Conservation (phyloP, 148 eudicot genomes). For the Pharnaceum exiguum region DNA sequence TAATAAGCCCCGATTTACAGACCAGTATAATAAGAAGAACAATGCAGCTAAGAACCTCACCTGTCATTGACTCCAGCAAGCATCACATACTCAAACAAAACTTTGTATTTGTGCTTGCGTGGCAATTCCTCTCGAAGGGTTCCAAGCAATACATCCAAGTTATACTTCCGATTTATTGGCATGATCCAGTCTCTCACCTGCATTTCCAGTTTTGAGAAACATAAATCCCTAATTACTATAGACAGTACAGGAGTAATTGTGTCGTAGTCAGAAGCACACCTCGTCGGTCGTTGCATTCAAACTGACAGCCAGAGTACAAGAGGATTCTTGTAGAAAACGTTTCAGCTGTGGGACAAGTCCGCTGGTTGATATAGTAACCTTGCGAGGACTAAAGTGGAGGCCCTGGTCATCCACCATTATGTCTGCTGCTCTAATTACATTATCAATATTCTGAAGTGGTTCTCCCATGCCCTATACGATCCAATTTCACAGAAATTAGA, state of each 20-base stretch:
- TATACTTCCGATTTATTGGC: slow-evolving; percentile 96
- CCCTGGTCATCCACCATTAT: slow-evolving; percentile 90
- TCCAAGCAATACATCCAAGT: slow-evolving; percentile 67
- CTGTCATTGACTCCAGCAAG: slow-evolving; percentile 97
- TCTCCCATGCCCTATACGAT: slow-evolving; percentile 92
- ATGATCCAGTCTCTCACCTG: slow-evolving; percentile 97
- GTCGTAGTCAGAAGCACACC: slow-evolving; percentile 36
- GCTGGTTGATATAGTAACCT: slow-evolving; percentile 87
- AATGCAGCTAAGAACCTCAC: slow-evolving; percentile 31
- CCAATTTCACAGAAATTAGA: slow-evolving; percentile 4
- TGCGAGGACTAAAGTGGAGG: slow-evolving; percentile 91
- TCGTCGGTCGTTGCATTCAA: slow-evolving; percentile 91
- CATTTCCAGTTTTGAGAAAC: slow-evolving; percentile 5
- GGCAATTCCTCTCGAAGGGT: slow-evolving; percentile 73
- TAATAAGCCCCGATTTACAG: not conserved
- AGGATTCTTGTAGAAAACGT: slow-evolving; percentile 69
- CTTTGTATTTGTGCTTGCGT: slow-evolving; percentile 61
- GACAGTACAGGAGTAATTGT: not conserved
- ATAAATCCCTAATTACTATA: not conserved
- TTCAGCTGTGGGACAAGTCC: slow-evolving; percentile 93
- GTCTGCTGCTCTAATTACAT: slow-evolving; percentile 80
- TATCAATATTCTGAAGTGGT: slow-evolving; percentile 92
- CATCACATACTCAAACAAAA: slow-evolving; percentile 92
- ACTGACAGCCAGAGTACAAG: slow-evolving; percentile 81
- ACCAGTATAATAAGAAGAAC: not conserved